Evolutionary conservation across 495 filamentous ascomycete species (phyloP).

Genomic region (Geopyxis carbonaria): DNA sequence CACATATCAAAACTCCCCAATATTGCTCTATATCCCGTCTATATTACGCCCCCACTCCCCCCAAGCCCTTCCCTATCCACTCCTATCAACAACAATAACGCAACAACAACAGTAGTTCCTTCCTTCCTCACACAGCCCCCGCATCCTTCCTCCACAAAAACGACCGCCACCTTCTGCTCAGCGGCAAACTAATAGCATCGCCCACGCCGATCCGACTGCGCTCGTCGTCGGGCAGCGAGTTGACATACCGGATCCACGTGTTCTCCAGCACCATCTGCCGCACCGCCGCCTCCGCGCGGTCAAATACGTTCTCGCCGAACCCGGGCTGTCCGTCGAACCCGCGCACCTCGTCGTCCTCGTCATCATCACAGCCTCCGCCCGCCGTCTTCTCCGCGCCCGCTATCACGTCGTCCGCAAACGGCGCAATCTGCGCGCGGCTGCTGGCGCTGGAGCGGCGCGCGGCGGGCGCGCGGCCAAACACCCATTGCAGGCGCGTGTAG

Average conservation of each 20-base stretch:
- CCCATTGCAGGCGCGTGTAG: constrained; percentile 12
- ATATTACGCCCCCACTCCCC: too few relatives aligned
- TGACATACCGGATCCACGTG: constrained; percentile 22
- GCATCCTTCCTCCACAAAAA: too few relatives aligned
- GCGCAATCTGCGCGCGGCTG: constrained; percentile 4
- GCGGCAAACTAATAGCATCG: too few relatives aligned
- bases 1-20: too few relatives aligned
- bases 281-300: constrained; percentile 16
- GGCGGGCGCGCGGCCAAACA: constrained; percentile 7
- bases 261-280: constrained; percentile 23
- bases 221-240: background rate
- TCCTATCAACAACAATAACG: too few relatives aligned
- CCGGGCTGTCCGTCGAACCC: background rate
- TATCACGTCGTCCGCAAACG: constrained; percentile 17
- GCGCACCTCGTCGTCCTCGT: constrained; percentile 1
- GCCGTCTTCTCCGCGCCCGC: background rate
- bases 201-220: too few relatives aligned
- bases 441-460: background rate
- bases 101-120: too few relatives aligned
- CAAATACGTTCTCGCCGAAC: constrained; percentile 12
- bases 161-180: too few relatives aligned
- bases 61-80: too few relatives aligned
- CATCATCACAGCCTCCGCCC: background rate
- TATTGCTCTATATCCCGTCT: too few relatives aligned
- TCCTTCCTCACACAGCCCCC: too few relatives aligned